Conservation (phyloP, 176 grass and related monocot genomes). For the Stipa capillata region DNA sequence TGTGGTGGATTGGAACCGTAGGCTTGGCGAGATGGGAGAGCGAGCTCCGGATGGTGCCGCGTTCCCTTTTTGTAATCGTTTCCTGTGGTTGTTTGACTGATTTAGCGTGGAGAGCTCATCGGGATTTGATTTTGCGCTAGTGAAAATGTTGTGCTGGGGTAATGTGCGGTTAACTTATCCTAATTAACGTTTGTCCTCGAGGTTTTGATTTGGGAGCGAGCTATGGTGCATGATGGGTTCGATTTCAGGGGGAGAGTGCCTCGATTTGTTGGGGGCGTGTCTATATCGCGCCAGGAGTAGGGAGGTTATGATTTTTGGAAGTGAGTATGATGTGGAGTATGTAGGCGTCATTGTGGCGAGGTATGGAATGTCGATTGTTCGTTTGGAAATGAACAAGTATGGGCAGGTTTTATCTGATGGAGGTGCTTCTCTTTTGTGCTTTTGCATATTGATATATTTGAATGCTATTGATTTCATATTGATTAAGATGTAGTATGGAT, state of each 20-base stretch:
- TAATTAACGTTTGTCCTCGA: background rate
- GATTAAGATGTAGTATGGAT: slow-evolving; percentile 16
- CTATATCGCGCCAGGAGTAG: background rate
- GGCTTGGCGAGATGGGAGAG: background rate
- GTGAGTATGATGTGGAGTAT: too few relatives aligned
- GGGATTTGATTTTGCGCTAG: background rate
- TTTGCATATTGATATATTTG: background rate
- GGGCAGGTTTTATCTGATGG: too few relatives aligned
- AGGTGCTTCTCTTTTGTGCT: too few relatives aligned
- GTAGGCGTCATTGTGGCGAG: too few relatives aligned
- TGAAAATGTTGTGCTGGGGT: background rate
- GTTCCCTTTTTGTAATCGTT: background rate
- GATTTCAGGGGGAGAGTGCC: background rate
- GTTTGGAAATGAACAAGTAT: too few relatives aligned
- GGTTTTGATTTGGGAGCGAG: background rate
- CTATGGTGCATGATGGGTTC: background rate
- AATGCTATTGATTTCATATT: background rate
- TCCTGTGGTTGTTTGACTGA: background rate
- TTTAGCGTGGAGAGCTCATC: background rate
- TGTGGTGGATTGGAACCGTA: background rate
- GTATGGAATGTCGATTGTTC: too few relatives aligned
- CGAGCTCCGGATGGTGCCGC: background rate
- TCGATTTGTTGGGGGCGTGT: background rate
- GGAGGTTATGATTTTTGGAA: background rate
- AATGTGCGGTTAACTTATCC: background rate